Evolutionary conservation across 208 protist genomes (phyloP), one percentile per base, ranked within the genome.

Genomic region (Trypanosoma conorhini): DNA sequence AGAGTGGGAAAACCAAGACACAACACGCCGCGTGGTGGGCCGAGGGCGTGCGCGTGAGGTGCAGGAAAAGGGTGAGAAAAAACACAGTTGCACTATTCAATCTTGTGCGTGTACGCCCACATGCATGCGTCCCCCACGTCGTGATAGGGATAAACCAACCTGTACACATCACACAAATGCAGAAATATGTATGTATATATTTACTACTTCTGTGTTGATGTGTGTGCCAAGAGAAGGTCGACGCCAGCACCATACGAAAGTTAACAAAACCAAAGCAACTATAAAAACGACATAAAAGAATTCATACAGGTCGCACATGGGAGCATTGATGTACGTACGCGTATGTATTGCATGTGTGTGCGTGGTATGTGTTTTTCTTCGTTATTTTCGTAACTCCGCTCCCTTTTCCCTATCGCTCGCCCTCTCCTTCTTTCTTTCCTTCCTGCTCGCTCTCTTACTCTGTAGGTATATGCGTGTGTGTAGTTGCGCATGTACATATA

Each of bases 181-280:
- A 54, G 61, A 50, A 70, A 48, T 59, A 60, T 60, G 35, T 70
- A 60, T 60, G 61, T 62, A 31, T 70, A 54, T 9, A 62, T 62
- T 22, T 62, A 50, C 12, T 38, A 4, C 55, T 33, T 56, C 24
- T 56, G 51, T 31, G 24, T 46, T 46, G 42, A 46, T 46, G 42
- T 46, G 42, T 46, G 42, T 10, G 15, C 13, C 42, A 46, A 19
- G 42, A 46, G 5, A 19, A 1, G 42, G 17, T 13, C 42, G 42
- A 12, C 13, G 42, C 42, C 42, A 10, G 42, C 42, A 46, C 42
- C 42, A 46, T 19, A 10, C 42, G 15, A 46, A 2, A 46, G 42
- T 46, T 12, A 46, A 46, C 42, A 46, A 46, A 46, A 19, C 9
- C 42, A 46, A 38, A 38, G 33, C 42, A 46, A 46, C 9, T n/a